Percentiles rank a stretch among this genome's conserved stretches.
phyloP scores from a whole-genome alignment of 2,329 filamentous ascomycete species.

The Exserohilum turcica region DNA sequence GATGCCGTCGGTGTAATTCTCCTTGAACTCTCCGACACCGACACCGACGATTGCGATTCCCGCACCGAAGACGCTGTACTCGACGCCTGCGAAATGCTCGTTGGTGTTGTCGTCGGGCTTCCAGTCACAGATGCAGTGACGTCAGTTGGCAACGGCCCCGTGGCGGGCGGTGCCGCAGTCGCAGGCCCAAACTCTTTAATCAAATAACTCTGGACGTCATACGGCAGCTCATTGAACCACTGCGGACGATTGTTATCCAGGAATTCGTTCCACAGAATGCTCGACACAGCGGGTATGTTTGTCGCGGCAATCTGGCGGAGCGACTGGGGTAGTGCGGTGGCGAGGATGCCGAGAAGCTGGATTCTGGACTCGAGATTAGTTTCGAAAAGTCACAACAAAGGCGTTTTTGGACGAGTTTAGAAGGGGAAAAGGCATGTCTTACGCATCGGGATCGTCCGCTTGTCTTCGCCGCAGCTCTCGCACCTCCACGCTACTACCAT shows the following conservation, averaged over 20 bases:
- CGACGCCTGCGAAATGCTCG: slow-evolving; percentile 6
- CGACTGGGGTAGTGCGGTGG: slow-evolving; percentile 44
- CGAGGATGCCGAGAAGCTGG: slow-evolving; percentile 41
- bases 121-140: slow-evolving; percentile 9
- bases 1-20: neutral
- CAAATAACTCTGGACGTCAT: slow-evolving; percentile 43
- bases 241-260: slow-evolving; percentile 40
- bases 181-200: slow-evolving; percentile 40
- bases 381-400: neutral
- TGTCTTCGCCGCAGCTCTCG: slow-evolving; percentile 22
- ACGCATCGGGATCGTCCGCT: slow-evolving; percentile 35
- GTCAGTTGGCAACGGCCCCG: slow-evolving; percentile 5
- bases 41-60: slow-evolving; percentile 8
- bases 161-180: slow-evolving; percentile 28
- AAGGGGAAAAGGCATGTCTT: slow-evolving; percentile 19
- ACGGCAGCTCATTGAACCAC: slow-evolving; percentile 43
- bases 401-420: too few species aligned
- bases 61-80: neutral
- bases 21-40: neutral
- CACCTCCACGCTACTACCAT: slow-evolving; percentile 8
- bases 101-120: slow-evolving; percentile 8
- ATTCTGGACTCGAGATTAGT: slow-evolving; percentile 29
- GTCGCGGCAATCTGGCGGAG: slow-evolving; percentile 44
- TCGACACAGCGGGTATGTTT: slow-evolving; percentile 43
- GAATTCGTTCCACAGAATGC: slow-evolving; percentile 43